Evolutionary conservation across 768 basidiomycete genomes (phyloP).

Genomic region (Russula ochroleuca): DNA sequence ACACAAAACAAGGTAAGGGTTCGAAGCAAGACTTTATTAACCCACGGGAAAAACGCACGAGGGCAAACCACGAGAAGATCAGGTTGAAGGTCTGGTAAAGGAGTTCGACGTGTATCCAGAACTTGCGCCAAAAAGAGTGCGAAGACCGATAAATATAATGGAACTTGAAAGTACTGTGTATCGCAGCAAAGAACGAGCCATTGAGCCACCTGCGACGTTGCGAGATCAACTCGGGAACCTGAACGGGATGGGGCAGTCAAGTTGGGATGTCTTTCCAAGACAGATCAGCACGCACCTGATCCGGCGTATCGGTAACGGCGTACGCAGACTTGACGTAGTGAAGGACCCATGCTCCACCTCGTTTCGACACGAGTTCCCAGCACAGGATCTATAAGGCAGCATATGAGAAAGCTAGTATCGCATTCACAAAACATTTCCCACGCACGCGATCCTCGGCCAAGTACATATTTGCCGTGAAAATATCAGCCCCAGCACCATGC

Average conservation of each 20-base stretch:
- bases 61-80: constrained; percentile 87
- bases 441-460: constrained; percentile 80
- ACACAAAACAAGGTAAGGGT: background rate
- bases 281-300: constrained; percentile 50
- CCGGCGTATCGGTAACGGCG: constrained; percentile 89
- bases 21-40: background rate
- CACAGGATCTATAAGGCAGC: constrained; percentile 61
- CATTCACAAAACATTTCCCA: constrained; percentile 17
- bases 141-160: constrained; percentile 92
- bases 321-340: constrained; percentile 97
- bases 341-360: constrained; percentile 83
- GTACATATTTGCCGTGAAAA: constrained; percentile 97
- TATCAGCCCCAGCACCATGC: constrained; percentile 82
- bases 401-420: background rate
- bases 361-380: constrained; percentile 97
- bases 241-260: constrained; percentile 1
- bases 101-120: constrained; percentile 94
- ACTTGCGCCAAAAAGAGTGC: constrained; percentile 76
- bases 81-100: constrained; percentile 87
- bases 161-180: constrained; percentile 90
- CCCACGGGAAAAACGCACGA: constrained; percentile 44
- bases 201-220: constrained; percentile 97
- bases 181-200: constrained; percentile 95
- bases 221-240: constrained; percentile 90
- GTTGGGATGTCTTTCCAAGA: background rate